Percentiles rank a stretch among this genome's conserved stretches.
phyloP scores from a whole-genome alignment of 2,329 filamentous ascomycete species.

The Cladosporium sp. region DNA sequence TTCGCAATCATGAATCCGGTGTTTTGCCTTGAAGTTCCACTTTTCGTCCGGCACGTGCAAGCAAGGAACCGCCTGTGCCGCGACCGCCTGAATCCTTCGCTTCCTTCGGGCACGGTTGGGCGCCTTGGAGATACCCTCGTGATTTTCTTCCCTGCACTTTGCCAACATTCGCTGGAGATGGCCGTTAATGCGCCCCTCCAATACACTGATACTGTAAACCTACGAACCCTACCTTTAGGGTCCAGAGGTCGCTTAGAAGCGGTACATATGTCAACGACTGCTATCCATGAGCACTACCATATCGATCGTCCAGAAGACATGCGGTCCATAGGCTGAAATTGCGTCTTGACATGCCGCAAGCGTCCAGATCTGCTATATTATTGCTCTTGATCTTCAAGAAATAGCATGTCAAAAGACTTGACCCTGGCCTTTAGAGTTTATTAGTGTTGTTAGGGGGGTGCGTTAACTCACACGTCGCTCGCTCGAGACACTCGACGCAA shows the following conservation, averaged over 20 bases:
- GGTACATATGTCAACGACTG: neutral
- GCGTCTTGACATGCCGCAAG: neutral
- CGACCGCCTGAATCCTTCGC: neutral
- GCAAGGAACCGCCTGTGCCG: neutral
- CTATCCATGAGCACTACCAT: neutral
- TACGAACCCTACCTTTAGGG: neutral
- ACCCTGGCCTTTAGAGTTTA: neutral
- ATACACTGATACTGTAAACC: neutral
- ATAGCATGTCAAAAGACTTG: neutral
- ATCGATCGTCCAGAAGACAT: neutral
- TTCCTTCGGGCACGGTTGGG: neutral
- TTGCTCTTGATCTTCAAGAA: neutral
- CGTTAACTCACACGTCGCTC: neutral
- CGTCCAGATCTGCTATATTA: neutral
- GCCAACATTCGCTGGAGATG: neutral
- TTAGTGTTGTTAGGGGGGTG: neutral
- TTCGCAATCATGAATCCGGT: neutral
- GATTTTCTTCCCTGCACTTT: neutral
- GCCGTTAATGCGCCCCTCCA: neutral
- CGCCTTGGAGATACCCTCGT: neutral
- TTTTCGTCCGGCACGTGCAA: neutral
- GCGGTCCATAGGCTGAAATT: neutral
- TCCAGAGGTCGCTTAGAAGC: neutral
- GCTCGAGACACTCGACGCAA: neutral
- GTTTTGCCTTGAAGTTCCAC: neutral